Evolutionary conservation across 306 rosid species (phyloP).

Genomic region (Spatholobus suberectus): DNA sequence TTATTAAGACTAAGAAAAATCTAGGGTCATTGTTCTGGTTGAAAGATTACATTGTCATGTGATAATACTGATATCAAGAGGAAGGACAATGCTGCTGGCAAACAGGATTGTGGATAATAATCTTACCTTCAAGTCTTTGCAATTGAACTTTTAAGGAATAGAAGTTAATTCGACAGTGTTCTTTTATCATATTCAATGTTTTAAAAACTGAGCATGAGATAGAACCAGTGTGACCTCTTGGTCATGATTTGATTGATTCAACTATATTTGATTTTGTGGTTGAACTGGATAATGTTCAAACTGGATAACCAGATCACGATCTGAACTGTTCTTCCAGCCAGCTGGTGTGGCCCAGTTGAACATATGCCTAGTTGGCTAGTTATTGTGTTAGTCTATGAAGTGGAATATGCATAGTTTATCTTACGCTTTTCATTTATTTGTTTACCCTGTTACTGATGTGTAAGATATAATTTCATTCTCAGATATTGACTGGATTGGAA

Average conservation of each 20-base stretch:
- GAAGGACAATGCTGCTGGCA: not conserved
- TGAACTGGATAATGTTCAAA: not conserved
- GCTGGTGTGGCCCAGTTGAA: not conserved
- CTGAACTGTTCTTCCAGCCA: not conserved
- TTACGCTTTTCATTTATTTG: constrained; percentile 25
- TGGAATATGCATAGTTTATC: not conserved
- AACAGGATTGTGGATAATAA: not conserved
- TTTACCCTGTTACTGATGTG: constrained; percentile 13
- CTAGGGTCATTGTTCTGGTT: not conserved
- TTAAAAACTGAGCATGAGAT: not conserved
- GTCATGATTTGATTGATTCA: constrained; percentile 1
- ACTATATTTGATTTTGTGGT: not conserved
- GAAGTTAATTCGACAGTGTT: not conserved
- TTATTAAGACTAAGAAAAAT: not conserved
- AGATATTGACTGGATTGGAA: constrained; percentile 71
- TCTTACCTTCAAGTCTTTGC: not conserved
- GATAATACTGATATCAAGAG: not conserved
- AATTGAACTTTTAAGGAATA: not conserved
- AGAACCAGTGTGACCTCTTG: not conserved
- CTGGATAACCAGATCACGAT: not conserved
- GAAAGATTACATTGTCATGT: not conserved
- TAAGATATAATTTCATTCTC: constrained; percentile 33
- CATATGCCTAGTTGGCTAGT: not conserved
- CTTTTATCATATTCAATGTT: not conserved
- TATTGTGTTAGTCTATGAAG: too few species aligned